Evolutionary conservation across 108 stramenopile genomes (phyloP), one percentile per base, ranked within the genome.

Genomic region (Pinguiococcus pyrenoidosus): DNA sequence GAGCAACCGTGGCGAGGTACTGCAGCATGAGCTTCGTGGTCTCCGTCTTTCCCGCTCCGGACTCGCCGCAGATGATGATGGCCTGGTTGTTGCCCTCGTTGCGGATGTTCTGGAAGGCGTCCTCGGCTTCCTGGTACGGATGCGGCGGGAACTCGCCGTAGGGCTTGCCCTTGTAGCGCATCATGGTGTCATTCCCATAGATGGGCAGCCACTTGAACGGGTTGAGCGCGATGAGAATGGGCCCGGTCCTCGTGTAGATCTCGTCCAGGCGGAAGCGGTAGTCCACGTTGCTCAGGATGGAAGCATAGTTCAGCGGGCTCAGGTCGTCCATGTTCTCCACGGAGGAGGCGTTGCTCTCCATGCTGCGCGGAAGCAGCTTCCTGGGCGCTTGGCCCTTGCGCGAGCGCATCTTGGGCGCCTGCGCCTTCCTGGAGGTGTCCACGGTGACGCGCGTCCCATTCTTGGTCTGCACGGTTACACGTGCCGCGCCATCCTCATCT

Each of bases 1-100:
- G 49, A 30, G 57, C 66, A 0, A 68, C 49, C 29, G 44, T 51
- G 34, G 54, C 56, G 32, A 82, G 56, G 55, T 80, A 88, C 56
- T 85, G 76, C 0, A 61, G 17, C 49, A 61, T 61, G 8, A 61
- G 23, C 51, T 61, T 61, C 20, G 59, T 61, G 14, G 59, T 49
- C 37, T 61, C 59, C 12, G 59, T 50, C 44, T 61, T 61, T 18
- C 59, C 59, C 16, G 54, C 46, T 8, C 49, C 48, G 1, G 47
- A 49, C 34, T 56, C 52, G 22, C 52, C 60, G 29, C 50, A 62
- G 34, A 49, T 50, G 38, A 61, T 51, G 30, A 61, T 26, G 25
- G 59, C 20, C 34, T 61, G 59, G 26, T 61, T 43, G n/a, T 18
- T 49, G 4, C 54, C 23, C 13, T 44, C 47, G 1, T 23, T 18